Evolutionary conservation across 2,329 filamentous ascomycete genomes (phyloP), one percentile per base, ranked within the genome.

Genomic region (Fusarium siculi): DNA sequence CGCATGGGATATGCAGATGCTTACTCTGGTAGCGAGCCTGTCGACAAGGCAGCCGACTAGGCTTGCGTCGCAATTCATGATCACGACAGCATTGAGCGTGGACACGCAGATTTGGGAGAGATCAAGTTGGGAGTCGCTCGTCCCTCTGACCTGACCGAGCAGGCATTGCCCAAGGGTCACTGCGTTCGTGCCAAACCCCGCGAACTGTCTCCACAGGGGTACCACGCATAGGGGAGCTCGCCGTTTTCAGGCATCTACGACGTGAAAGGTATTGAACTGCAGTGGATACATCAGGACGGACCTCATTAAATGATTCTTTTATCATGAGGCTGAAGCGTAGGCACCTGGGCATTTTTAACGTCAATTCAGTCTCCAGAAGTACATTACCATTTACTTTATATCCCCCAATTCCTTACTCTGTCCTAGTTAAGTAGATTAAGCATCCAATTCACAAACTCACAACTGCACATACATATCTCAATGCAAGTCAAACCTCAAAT

Each of bases 41-140:
- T 90, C 88, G 78, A 91, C 88, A 75, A 91, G 85, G 80, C 87
- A 89, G 82, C 86, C 85, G 78, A 91, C 88, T 76, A 91, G 85
- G 81, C 85, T 85, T 78, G 87, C 85, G 81, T 90, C 88, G 80
- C 86, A 85, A 80, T 87, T 89, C 88, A 91, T 91, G 46, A 53
- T 72, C 70, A 68, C 72, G 63, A 64, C 66, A 72, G 76, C 76
- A 78, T 78, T 59, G 72, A 73, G 74, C 32, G 37, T 68, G 18
- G 23, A 18, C 21, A 30, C 53, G 58, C 61, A 32, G 58, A 62
- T 66, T 71, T 44, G 56, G 44, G 32, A 68, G 44, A 54, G 61
- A 68, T 68, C 65, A 75, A 64, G 59, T 75, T 54, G 19, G 46
- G 42, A 60, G 55, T 58, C 52, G 47, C 47, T 50, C 23, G 42